phyloP scores from a whole-genome alignment of 768 basidiomycete genomes.

The Hirschioporus abietinus region DNA sequence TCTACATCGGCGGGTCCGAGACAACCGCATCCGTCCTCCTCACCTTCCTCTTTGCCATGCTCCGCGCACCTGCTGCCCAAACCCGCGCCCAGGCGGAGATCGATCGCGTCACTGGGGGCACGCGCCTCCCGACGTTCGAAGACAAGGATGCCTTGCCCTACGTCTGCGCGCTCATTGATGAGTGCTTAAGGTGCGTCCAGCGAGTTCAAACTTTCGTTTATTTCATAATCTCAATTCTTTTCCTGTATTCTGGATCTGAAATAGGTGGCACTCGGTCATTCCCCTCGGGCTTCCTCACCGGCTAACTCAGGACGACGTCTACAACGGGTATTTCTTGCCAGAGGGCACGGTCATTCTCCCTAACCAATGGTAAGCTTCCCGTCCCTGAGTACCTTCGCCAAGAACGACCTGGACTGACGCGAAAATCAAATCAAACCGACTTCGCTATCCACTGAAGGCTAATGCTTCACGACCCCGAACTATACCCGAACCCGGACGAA shows the following conservation, averaged over 20 bases:
- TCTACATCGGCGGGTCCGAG: neutral
- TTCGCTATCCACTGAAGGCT: conserved; percentile 22
- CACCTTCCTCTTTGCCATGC: conserved; percentile 7
- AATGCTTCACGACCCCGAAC: conserved; percentile 31
- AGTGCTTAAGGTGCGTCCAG: conserved; percentile 6
- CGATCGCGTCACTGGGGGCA: conserved; percentile 20
- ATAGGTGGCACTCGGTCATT: neutral
- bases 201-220: neutral
- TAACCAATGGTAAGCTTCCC: neutral
- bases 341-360: neutral
- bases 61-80: conserved; percentile 20
- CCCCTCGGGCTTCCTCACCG: conserved; percentile 7
- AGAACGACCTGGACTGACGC: conserved; percentile 3
- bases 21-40: conserved; percentile 10
- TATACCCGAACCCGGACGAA: conserved; percentile 33
- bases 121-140: conserved; percentile 18
- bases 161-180: conserved; percentile 24
- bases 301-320: conserved; percentile 2
- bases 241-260: neutral
- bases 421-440: no score
- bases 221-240: neutral
- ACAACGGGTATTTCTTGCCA: conserved; percentile 1
- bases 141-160: conserved; percentile 22
- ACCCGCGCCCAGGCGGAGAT: conserved; percentile 24
- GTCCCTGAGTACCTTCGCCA: no score